These are phyloP conservation scores for Sporothrix brasiliensis DNA, from an alignment of 2,329 filamentous ascomycete species.

Conservation along the genomic window DNA sequence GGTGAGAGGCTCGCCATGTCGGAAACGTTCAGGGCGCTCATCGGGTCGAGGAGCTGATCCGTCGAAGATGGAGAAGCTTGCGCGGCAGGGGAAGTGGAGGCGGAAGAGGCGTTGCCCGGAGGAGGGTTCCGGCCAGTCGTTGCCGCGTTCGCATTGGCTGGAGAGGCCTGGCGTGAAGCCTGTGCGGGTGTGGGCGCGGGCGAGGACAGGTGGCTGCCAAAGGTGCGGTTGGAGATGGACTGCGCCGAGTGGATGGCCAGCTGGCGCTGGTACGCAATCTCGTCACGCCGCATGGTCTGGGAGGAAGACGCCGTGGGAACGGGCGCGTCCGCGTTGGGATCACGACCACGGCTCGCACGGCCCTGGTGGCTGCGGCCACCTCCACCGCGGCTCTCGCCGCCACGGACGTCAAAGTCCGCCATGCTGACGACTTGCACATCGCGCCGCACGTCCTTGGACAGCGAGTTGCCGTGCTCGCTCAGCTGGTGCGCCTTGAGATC, in stretches of 20 bases:
- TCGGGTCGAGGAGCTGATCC: slow-evolving; percentile 42
- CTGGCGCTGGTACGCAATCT: slow-evolving; percentile 88
- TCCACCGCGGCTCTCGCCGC: slow-evolving; percentile 49
- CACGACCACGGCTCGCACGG: slow-evolving; percentile 66
- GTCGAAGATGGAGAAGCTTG: slow-evolving; percentile 25
- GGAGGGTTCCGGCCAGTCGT: slow-evolving; percentile 3
- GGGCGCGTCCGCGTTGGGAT: slow-evolving; percentile 77
- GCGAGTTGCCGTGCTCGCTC: slow-evolving; percentile 73
- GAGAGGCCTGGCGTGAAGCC: slow-evolving; percentile 34
- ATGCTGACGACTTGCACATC: slow-evolving; percentile 87
- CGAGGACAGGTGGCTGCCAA: slow-evolving; percentile 79
- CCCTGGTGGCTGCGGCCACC: slow-evolving; percentile 49
- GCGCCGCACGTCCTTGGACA: slow-evolving; percentile 80
- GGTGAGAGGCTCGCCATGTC: slow-evolving; percentile 62
- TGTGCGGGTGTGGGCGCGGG: slow-evolving; percentile 44
- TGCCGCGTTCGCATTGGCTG: not conserved
- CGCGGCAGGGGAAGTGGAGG: not conserved
- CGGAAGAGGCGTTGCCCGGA: not conserved
- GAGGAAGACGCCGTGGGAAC: slow-evolving; percentile 70
- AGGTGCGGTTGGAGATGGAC: slow-evolving; percentile 75
- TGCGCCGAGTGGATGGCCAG: slow-evolving; percentile 89
- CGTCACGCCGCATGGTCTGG: slow-evolving; percentile 79
- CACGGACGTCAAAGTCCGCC: slow-evolving; percentile 77
- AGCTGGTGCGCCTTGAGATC: slow-evolving; percentile 94
- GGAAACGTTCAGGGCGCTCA: slow-evolving; percentile 57